Evolutionary conservation across 495 filamentous ascomycete species (phyloP).

Genomic region (Penicillium salamii): DNA sequence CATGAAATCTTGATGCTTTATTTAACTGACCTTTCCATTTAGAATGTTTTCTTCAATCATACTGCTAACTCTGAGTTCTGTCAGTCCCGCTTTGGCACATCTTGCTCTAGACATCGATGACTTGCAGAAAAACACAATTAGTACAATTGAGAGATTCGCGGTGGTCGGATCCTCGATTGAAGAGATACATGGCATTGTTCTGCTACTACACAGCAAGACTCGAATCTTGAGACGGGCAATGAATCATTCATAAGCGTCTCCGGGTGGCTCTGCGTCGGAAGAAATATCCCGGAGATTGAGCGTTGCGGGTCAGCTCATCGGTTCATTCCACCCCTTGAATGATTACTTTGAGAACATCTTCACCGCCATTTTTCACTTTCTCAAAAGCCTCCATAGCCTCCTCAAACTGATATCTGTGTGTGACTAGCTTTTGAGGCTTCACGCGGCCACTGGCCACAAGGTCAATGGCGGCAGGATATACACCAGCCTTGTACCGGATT

Average conservation of each 20-base stretch:
- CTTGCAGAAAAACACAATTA: background rate
- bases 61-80: conserved; percentile 1
- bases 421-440: conserved; percentile 70
- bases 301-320: too few species aligned
- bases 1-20: too few species aligned
- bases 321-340: conserved; percentile 56
- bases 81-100: background rate
- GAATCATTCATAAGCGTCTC: background rate
- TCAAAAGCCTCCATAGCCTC: conserved; percentile 77
- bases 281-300: too few species aligned
- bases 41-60: conserved; percentile 5
- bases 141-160: background rate
- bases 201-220: conserved; percentile 5
- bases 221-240: conserved; percentile 1
- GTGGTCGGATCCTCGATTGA: conserved; percentile 1
- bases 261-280: too few species aligned
- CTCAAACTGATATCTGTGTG: conserved; percentile 64
- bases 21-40: background rate
- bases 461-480: conserved; percentile 73
- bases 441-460: conserved; percentile 65
- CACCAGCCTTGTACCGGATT: conserved; percentile 77
- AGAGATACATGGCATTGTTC: conserved; percentile 2
- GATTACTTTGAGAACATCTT: conserved; percentile 78
- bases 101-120: conserved; percentile 1
- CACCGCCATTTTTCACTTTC: conserved; percentile 70